Percentiles rank a stretch among this genome's conserved stretches.
Conservation (phyloP, 2,329 filamentous ascomycete species). For the Penicillium sp. region DNA sequence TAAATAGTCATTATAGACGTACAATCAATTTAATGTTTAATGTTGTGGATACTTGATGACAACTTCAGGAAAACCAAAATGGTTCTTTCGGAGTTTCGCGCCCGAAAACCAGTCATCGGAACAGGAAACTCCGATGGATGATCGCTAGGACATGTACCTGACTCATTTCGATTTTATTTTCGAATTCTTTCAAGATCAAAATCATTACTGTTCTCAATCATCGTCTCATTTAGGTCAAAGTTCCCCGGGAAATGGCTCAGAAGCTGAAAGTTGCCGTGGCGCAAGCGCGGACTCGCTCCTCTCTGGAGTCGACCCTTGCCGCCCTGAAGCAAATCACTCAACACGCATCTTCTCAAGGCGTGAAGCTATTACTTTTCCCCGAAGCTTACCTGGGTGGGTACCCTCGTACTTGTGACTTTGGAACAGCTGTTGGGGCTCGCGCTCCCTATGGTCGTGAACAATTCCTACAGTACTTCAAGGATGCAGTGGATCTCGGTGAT, state of each 20-base stretch:
- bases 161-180: too few species aligned
- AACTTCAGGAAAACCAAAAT: too few species aligned
- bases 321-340: slow-evolving; percentile 2
- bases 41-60: too few species aligned
- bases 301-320: slow-evolving; percentile 1
- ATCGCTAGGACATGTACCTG: too few species aligned
- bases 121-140: too few species aligned
- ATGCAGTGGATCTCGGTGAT: slow-evolving; percentile 80
- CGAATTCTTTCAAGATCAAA: too few species aligned
- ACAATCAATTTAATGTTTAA: too few species aligned
- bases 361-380: slow-evolving; percentile 78
- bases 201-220: too few species aligned
- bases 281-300: slow-evolving; percentile 1
- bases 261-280: slow-evolving; percentile 6
- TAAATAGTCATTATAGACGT: too few species aligned
- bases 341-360: slow-evolving; percentile 33
- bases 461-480: slow-evolving; percentile 75
- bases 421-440: slow-evolving; percentile 69
- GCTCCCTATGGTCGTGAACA: slow-evolving; percentile 71
- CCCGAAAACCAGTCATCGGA: too few species aligned
- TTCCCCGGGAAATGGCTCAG: neutral
- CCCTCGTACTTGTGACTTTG: slow-evolving; percentile 76
- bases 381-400: slow-evolving; percentile 93
- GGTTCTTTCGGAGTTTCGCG: too few species aligned
- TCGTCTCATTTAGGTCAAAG: too few species aligned